Conservation (phyloP, 768 basidiomycete genomes). For the Mycena chlorophos region DNA sequence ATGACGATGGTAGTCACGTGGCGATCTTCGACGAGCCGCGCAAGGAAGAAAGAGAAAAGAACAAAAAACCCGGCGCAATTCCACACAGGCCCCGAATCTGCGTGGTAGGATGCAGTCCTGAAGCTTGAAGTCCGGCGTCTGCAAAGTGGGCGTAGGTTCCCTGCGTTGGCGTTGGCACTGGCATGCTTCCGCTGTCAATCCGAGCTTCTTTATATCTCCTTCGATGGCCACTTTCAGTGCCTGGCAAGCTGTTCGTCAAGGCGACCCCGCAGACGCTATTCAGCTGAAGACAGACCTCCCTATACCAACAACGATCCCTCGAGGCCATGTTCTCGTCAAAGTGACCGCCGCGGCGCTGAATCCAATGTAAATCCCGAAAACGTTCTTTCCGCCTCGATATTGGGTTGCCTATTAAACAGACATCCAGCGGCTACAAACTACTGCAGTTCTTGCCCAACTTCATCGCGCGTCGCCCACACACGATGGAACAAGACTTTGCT, state of each 20-base stretch:
- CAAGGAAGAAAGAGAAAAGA: no score
- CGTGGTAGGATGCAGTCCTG: no score
- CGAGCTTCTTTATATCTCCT: not conserved
- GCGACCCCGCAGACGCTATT: slow-evolving; percentile 9
- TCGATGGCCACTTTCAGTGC: slow-evolving; percentile 17
- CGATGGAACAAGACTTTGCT: slow-evolving; percentile 62
- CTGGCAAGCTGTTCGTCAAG: slow-evolving; percentile 8
- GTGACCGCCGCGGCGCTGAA: slow-evolving; percentile 63
- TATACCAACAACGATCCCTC: slow-evolving; percentile 28
- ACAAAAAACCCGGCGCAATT: no score
- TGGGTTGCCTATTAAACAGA: not conserved
- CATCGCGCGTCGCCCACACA: slow-evolving; percentile 47
- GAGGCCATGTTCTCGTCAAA: slow-evolving; percentile 50
- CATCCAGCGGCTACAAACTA: slow-evolving; percentile 58
- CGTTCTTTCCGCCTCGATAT: not conserved
- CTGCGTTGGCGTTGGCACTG: no score
- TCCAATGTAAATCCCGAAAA: slow-evolving; percentile 49
- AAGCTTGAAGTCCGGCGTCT: no score
- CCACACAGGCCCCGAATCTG: no score
- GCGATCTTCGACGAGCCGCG: no score
- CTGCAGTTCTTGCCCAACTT: slow-evolving; percentile 51
- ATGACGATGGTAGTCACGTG: no score
- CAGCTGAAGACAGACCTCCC: slow-evolving; percentile 22
- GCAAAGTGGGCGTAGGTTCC: no score
- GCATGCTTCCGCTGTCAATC: no score